A percentile compares a stretch with the other conserved stretches of the same genome.
Evolutionary conservation across 148 eudicot species (phyloP).

Genomic region (Cornus kousa): DNA sequence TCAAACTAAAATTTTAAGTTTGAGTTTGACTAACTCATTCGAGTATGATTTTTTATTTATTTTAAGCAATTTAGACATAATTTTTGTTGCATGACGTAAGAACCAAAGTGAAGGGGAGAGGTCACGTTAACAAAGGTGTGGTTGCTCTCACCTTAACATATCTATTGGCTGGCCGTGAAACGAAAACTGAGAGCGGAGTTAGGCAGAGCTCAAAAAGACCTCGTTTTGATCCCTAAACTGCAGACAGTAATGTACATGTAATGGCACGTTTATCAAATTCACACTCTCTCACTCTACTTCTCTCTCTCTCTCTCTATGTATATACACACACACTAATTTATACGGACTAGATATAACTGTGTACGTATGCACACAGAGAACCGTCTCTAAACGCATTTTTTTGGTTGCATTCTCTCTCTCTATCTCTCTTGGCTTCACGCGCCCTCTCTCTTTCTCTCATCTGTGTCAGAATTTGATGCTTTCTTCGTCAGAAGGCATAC

Average conservation of each 20-base stretch:
- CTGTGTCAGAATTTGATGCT: neutral
- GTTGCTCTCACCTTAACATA: neutral
- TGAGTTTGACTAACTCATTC: no score
- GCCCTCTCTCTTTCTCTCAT: conserved; percentile 7
- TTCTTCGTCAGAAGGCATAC: neutral
- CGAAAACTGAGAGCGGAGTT: neutral
- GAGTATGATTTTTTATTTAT: no score
- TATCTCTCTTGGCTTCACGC: conserved; percentile 4
- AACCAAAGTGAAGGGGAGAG: no score
- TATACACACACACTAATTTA: no score
- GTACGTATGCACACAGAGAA: no score
- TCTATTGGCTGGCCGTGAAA: neutral
- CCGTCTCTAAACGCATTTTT: no score
- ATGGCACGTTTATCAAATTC: neutral
- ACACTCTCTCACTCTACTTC: neutral
- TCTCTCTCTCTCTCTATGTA: conserved; percentile 10
- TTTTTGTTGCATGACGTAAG: no score
- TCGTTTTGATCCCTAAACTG: neutral
- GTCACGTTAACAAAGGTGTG: neutral
- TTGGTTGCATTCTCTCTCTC: neutral
- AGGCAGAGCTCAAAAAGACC: neutral
- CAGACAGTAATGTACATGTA: neutral
- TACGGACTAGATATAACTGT: neutral
- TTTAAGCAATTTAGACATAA: no score
- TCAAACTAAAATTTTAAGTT: no score